Evolutionary conservation across 306 rosid species (phyloP).

Genomic region (Rosa persica): DNA sequence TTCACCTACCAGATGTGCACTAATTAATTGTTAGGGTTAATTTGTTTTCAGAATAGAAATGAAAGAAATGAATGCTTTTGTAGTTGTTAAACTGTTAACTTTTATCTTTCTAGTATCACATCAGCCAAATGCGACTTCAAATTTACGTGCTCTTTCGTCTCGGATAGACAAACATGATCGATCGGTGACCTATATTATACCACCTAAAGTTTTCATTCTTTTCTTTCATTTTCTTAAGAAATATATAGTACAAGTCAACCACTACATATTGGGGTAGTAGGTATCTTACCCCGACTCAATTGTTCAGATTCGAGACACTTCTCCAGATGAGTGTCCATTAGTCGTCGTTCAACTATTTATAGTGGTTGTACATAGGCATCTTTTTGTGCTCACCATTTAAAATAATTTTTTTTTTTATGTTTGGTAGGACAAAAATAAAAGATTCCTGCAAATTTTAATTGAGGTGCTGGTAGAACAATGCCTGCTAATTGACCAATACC

Average conservation of each 20-base stretch:
- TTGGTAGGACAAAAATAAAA: background rate
- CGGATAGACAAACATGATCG: background rate
- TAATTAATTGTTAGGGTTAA: background rate
- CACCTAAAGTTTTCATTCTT: background rate
- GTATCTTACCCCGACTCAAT: background rate
- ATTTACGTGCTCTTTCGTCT: constrained; percentile 3
- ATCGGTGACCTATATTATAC: background rate
- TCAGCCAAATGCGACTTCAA: background rate
- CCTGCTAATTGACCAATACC: background rate
- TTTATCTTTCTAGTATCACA: background rate
- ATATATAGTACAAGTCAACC: background rate
- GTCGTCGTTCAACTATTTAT: background rate
- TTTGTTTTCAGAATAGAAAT: background rate
- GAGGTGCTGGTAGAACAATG: background rate
- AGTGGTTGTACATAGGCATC: background rate
- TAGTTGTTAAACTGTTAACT: constrained; percentile 11
- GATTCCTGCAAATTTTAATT: background rate
- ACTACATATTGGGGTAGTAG: background rate
- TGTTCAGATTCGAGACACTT: background rate
- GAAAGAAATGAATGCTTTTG: background rate
- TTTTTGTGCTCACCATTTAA: background rate
- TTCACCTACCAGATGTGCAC: background rate
- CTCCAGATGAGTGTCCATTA: background rate
- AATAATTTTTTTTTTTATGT: background rate
- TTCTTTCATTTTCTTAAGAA: background rate